phyloP scores from a whole-genome alignment of 2,329 filamentous ascomycete genomes.

The Laburnicola sp. region DNA sequence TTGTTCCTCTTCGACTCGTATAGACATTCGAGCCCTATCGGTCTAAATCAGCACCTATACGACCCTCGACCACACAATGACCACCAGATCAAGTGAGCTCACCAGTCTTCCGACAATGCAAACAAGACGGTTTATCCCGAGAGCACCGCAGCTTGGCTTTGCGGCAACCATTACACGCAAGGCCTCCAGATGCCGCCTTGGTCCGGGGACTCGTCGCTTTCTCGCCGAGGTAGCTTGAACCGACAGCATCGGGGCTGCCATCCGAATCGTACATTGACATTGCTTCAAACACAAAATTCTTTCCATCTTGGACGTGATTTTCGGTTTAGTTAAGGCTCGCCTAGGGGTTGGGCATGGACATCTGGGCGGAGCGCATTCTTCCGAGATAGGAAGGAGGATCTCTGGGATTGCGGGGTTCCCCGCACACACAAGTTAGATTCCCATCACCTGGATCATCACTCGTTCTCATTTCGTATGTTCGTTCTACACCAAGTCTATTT shows the following conservation, averaged over 20 bases:
- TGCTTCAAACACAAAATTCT: neutral
- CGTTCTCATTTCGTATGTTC: no score
- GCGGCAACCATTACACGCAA: conserved; percentile 24
- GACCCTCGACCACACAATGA: neutral
- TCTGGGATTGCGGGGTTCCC: no score
- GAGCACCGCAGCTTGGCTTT: conserved; percentile 25
- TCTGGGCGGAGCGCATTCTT: no score
- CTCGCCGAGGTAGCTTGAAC: neutral
- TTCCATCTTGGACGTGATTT: no score
- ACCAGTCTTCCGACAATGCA: conserved; percentile 25
- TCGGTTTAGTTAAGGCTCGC: neutral
- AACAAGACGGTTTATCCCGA: conserved; percentile 18
- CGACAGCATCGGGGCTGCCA: neutral
- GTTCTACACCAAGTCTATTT: no score
- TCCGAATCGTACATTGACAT: conserved; percentile 3
- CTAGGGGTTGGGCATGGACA: no score
- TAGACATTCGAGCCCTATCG: conserved; percentile 19
- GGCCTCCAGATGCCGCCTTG: conserved; percentile 2
- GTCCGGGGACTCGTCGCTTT: neutral
- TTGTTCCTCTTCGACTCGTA: conserved; percentile 23
- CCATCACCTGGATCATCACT: no score
- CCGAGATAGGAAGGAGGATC: no score
- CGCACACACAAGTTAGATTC: no score
- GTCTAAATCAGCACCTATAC: neutral
- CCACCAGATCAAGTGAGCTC: neutral